These are phyloP conservation scores for Pittosporum tobira DNA, from an alignment of 129 eudicot species.

Conservation along the genomic window DNA sequence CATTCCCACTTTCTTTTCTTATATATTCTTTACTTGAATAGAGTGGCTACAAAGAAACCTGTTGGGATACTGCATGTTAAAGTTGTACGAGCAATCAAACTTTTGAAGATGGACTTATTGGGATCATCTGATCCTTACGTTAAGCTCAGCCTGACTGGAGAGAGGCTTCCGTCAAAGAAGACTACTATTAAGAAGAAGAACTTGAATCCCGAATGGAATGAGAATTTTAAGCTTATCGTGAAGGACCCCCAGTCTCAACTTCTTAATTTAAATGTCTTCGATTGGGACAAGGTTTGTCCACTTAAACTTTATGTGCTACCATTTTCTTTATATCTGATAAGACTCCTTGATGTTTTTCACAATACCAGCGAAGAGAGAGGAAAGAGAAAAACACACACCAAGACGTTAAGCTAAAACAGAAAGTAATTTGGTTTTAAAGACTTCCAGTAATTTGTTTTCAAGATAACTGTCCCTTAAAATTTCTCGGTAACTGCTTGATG, in stretches of 20 bases:
- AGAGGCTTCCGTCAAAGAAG: slow-evolving; percentile 56
- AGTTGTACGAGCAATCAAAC: slow-evolving; percentile 57
- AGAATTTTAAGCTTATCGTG: slow-evolving; percentile 65
- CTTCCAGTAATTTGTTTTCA: no score
- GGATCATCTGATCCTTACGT: slow-evolving; percentile 86
- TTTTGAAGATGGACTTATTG: slow-evolving; percentile 72
- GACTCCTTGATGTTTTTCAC: no score
- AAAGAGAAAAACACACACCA: no score
- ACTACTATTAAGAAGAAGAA: slow-evolving; percentile 68
- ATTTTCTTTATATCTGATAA: neutral
- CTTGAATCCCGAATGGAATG: slow-evolving; percentile 75
- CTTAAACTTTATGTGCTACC: neutral
- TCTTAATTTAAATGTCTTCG: slow-evolving; percentile 55
- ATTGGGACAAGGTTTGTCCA: slow-evolving; percentile 79
- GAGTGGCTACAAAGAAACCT: slow-evolving; percentile 51
- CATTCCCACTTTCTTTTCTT: no score
- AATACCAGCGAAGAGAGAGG: no score
- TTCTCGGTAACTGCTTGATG: no score
- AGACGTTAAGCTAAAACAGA: no score
- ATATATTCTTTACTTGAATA: neutral
- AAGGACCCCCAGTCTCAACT: slow-evolving; percentile 69
- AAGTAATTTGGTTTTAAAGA: no score
- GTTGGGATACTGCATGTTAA: slow-evolving; percentile 76
- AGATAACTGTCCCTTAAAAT: no score
- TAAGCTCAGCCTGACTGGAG: slow-evolving; percentile 65